These are phyloP conservation scores for Ganoderma meredithae DNA, from an alignment of 1,284 basidiomycete genomes.

Conservation along the genomic window DNA sequence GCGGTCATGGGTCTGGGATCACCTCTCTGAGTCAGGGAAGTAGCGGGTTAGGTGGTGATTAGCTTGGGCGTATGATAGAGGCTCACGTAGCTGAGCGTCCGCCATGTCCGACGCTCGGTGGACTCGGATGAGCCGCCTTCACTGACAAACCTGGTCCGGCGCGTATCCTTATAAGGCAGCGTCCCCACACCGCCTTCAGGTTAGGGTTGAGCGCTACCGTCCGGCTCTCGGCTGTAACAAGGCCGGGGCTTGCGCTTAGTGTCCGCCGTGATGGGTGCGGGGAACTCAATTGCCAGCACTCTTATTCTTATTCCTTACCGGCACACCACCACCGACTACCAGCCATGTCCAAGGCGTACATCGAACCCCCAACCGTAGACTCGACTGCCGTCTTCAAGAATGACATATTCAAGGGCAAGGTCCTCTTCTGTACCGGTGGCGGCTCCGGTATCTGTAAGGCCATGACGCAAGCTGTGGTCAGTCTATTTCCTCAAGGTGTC, in stretches of 20 bases:
- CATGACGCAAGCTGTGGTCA: conserved; percentile 84
- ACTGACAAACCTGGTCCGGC: neutral
- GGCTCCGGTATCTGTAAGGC: conserved; percentile 92
- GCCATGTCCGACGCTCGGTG: neutral
- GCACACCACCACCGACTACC: conserved; percentile 36
- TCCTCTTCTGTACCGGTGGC: conserved; percentile 92
- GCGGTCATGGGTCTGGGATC: neutral
- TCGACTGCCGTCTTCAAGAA: conserved; percentile 75
- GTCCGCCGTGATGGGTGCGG: neutral
- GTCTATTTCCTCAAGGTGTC: conserved; percentile 34
- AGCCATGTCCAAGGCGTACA: conserved; percentile 25
- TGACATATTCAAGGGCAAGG: conserved; percentile 91
- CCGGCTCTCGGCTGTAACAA: neutral
- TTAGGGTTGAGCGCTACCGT: neutral
- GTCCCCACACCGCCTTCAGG: neutral
- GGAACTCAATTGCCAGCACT: neutral
- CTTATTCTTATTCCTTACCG: neutral
- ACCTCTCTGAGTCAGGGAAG: neutral
- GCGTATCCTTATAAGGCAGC: neutral
- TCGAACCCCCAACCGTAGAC: conserved; percentile 50
- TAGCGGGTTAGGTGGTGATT: neutral
- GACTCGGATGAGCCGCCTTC: neutral
- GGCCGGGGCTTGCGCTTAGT: neutral
- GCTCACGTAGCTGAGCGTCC: neutral
- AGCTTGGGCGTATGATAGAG: neutral